phyloP scores from a whole-genome alignment of 2,329 filamentous ascomycete species.

The Epichloe baconii region DNA sequence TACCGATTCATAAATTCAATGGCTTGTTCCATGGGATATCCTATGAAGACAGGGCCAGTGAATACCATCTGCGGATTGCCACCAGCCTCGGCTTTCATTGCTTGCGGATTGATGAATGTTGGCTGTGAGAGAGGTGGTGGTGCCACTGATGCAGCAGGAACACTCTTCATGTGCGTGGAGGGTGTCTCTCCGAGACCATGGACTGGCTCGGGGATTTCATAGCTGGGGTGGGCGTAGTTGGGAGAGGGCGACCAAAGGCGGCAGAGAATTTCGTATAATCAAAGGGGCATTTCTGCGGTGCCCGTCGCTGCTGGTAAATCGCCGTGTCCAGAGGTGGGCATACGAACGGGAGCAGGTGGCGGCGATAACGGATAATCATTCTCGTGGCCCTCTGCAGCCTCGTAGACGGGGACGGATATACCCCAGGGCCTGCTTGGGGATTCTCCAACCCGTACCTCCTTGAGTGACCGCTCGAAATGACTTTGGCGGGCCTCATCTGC shows the following conservation, averaged over 20 bases:
- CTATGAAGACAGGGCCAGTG: slow-evolving; percentile 87
- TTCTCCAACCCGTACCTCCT: slow-evolving; percentile 86
- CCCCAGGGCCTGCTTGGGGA: slow-evolving; percentile 90
- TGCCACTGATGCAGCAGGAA: slow-evolving; percentile 5
- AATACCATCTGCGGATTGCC: slow-evolving; percentile 62
- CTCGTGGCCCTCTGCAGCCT: slow-evolving; percentile 22
- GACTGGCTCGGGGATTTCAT: slow-evolving; percentile 5
- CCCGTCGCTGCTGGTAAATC: slow-evolving; percentile 4
- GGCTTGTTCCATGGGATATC: slow-evolving; percentile 77
- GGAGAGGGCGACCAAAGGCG: slow-evolving; percentile 18
- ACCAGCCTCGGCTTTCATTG: slow-evolving; percentile 18
- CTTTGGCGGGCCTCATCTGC: slow-evolving; percentile 46
- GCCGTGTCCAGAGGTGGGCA: slow-evolving; percentile 26
- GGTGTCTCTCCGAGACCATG: slow-evolving; percentile 9
- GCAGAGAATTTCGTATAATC: slow-evolving; percentile 33
- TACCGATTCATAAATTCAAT: slow-evolving; percentile 57
- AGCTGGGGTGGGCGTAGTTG: slow-evolving; percentile 7
- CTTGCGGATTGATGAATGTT: slow-evolving; percentile 36
- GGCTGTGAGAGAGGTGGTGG: slow-evolving; percentile 24
- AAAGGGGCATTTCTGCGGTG: slow-evolving; percentile 42
- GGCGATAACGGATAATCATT: slow-evolving; percentile 36
- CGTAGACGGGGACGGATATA: slow-evolving; percentile 60
- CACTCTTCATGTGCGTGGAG: slow-evolving; percentile 9
- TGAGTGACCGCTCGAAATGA: slow-evolving; percentile 72
- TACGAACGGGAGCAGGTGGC: slow-evolving; percentile 43